Percentiles rank a stretch among this genome's conserved stretches.
phyloP scores from a whole-genome alignment of 2,329 filamentous ascomycete genomes.

The Didymella sp. region DNA sequence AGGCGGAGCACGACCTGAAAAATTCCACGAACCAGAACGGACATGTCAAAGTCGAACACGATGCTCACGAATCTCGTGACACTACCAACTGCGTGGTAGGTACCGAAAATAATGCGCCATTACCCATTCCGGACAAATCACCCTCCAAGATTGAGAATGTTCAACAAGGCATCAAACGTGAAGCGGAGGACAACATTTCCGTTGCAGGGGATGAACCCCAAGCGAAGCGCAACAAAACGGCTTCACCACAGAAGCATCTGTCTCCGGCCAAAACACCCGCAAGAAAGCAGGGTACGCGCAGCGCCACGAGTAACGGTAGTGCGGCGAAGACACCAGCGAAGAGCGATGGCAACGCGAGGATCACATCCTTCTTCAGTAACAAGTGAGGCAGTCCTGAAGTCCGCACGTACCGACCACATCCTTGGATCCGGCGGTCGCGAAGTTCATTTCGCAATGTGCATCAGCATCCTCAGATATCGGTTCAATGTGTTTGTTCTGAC shows the following conservation, averaged over 20 bases:
- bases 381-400: conserved; percentile 45
- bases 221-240: conserved; percentile 47
- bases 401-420: conserved; percentile 10
- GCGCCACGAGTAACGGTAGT: conserved; percentile 64
- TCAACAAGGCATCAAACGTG: conserved; percentile 54
- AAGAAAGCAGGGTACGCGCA: conserved; percentile 57
- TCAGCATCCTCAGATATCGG: not conserved
- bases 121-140: conserved; percentile 49
- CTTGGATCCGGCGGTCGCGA: conserved; percentile 27
- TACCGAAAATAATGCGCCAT: conserved; percentile 61
- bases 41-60: conserved; percentile 46
- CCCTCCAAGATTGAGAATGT: conserved; percentile 21
- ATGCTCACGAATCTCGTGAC: conserved; percentile 50
- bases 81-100: conserved; percentile 54
- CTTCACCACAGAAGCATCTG: conserved; percentile 29
- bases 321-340: conserved; percentile 54
- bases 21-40: conserved; percentile 36
- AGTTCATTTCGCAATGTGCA: not conserved
- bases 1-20: conserved; percentile 35
- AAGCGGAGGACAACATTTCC: conserved; percentile 41
- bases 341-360: conserved; percentile 61
- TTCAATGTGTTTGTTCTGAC: not conserved
- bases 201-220: conserved; percentile 45
- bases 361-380: conserved; percentile 64
- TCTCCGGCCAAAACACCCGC: conserved; percentile 39